phyloP scores from a whole-genome alignment of 805 yeast species.

The Nakazawaea ishiwadae region DNA sequence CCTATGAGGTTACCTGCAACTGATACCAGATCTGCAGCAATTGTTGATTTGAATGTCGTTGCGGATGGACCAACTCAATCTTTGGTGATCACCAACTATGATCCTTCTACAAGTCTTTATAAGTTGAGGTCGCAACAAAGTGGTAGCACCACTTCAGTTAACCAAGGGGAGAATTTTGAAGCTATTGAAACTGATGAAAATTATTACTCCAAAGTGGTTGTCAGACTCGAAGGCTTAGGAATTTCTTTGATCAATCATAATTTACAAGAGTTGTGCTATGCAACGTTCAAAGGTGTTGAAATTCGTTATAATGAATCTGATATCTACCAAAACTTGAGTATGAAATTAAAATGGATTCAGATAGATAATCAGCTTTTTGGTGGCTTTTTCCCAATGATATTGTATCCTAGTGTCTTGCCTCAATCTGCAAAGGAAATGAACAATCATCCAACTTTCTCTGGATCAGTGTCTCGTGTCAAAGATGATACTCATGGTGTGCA shows the following conservation, averaged over 20 bases:
- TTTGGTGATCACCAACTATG: constrained; percentile 76
- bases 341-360: constrained; percentile 91
- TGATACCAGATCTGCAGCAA: constrained; percentile 32
- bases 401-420: constrained; percentile 89
- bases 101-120: constrained; percentile 72
- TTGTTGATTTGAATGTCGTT: constrained; percentile 84
- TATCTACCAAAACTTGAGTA: constrained; percentile 70
- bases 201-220: constrained; percentile 45
- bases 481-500: constrained; percentile 89
- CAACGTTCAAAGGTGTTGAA: constrained; percentile 80
- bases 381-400: constrained; percentile 78
- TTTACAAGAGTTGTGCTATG: constrained; percentile 74
- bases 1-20: constrained; percentile 74
- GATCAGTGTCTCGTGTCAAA: constrained; percentile 74
- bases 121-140: constrained; percentile 38
- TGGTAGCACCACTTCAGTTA: constrained; percentile 25
- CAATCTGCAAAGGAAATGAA: constrained; percentile 79
- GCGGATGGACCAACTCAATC: constrained; percentile 97
- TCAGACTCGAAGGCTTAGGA: constrained; percentile 82
- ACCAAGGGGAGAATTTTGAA: constrained; percentile 48
- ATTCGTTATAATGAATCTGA: constrained; percentile 79
- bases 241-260: constrained; percentile 73
- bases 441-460: constrained; percentile 87
- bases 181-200: constrained; percentile 49
- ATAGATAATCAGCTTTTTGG: constrained; percentile 90